Percentiles rank a stretch among this genome's conserved stretches.
Evolutionary conservation across 306 rosid genomes (phyloP).

Genomic region (Macrotyloma uniflorum): DNA sequence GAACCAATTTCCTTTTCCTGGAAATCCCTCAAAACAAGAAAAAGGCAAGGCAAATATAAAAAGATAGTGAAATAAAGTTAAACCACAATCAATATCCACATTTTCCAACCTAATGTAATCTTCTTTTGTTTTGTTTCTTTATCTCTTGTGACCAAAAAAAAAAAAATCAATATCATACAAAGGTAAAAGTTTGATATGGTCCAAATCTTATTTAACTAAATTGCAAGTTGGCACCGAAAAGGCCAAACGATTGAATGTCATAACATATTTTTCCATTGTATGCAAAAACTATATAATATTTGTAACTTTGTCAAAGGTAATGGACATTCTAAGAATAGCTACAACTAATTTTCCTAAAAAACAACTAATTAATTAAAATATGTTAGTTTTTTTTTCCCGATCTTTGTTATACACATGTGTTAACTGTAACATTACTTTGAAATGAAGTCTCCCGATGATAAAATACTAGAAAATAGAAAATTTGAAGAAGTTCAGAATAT

Average conservation of each 20-base stretch:
- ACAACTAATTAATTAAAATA: not conserved
- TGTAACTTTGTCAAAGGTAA: not conserved
- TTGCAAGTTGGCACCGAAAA: constrained; percentile 12
- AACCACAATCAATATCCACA: not conserved
- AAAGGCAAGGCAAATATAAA: not conserved
- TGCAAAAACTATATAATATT: not conserved
- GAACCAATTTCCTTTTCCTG: constrained; percentile 12
- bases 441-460: no score
- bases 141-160: not conserved
- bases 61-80: not conserved
- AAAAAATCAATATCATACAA: not conserved
- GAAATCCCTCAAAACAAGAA: not conserved
- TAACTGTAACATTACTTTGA: no score
- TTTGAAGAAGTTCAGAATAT: no score
- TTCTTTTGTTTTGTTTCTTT: no score
- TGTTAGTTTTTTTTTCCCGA: no score
- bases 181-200: constrained; percentile 11
- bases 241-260: not conserved
- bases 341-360: not conserved
- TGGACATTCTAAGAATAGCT: not conserved
- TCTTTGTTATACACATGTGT: not conserved
- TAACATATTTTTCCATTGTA: not conserved
- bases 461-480: no score
- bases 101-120: no score
- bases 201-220: not conserved